Percentiles rank a stretch among this genome's conserved stretches.
These are phyloP conservation scores for Coriolopsis trogii DNA, from an alignment of 1,284 basidiomycete genomes.

Conservation along the genomic window DNA sequence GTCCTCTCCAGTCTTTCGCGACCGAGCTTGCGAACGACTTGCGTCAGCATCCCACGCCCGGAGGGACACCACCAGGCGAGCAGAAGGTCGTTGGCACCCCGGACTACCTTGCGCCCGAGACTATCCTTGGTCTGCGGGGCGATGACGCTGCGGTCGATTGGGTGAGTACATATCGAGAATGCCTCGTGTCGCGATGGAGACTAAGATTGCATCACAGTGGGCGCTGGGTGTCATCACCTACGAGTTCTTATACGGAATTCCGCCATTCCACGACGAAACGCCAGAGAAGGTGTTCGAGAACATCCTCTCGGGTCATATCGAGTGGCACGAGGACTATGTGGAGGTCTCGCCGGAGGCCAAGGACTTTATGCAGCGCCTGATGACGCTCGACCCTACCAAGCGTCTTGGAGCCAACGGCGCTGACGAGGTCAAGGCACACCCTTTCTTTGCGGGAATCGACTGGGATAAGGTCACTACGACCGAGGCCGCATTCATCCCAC, in stretches of 20 bases:
- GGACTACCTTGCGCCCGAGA: slow-evolving; percentile 96
- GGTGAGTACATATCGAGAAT: slow-evolving; percentile 57
- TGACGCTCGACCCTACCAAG: slow-evolving; percentile 81
- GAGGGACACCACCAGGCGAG: slow-evolving; percentile 75
- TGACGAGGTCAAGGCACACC: slow-evolving; percentile 91
- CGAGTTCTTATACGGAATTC: slow-evolving; percentile 96
- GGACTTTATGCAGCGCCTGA: slow-evolving; percentile 89
- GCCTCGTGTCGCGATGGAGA: not conserved
- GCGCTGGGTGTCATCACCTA: slow-evolving; percentile 98
- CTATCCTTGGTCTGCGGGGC: slow-evolving; percentile 92
- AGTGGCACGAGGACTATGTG: slow-evolving; percentile 94
- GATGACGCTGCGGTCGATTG: slow-evolving; percentile 98
- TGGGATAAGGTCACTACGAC: slow-evolving; percentile 91
- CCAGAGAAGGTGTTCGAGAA: slow-evolving; percentile 99
- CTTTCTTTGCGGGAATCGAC: slow-evolving; percentile 89
- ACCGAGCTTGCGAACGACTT: slow-evolving; percentile 82
- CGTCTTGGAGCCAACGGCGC: slow-evolving; percentile 90
- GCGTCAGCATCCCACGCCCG: slow-evolving; percentile 62
- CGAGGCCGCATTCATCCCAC: slow-evolving; percentile 95
- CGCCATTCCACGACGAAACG: slow-evolving; percentile 96
- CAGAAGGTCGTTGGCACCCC: slow-evolving; percentile 97
- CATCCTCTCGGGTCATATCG: slow-evolving; percentile 93
- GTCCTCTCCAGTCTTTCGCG: slow-evolving; percentile 81
- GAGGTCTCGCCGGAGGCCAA: slow-evolving; percentile 87
- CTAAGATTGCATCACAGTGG: slow-evolving; percentile 60